Base-by-base conservation (phyloP, 2,329 filamentous ascomycete species). In the Penicillium sp. region DNA sequence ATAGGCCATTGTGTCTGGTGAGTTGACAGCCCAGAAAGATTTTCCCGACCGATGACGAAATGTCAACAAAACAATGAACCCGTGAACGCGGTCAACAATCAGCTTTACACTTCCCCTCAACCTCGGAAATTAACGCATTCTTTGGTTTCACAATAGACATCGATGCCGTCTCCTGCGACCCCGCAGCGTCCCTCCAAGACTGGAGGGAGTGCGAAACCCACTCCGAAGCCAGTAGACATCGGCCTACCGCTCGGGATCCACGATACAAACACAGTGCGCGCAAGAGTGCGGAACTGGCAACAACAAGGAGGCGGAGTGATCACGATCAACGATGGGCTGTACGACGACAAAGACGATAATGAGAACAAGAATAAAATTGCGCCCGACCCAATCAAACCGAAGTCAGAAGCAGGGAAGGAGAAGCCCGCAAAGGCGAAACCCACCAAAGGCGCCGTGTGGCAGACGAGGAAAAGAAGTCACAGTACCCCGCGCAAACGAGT, bases 401-500 rank as follows among this genome's bases (percentile, higher is more conserved):
- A 42, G 39, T 42, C 39, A 21, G 39, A 42, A 22, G 39, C 19
- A 24, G 29, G 19, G 46, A 35, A 82, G 14, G 68, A 69, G 31
- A 73, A 71, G 52, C 61, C 22, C 53, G 37, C 47, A 57, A 42
- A 59, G 57, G 54, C 42, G 35, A 52, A 57, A 19, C 43, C 54
- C 33, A 61, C 61, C 26, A 64, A 74, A 57, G 61, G 57, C 10
- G 54, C 52, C 7, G 52, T 59, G 22, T 22, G 49, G n/a, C 33
- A 59, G 19, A 52, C 56, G 39, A 75, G 72, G 56, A 72, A 75
- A 49, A 68, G 65, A 70, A 78, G 76, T 65, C 81, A 76, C 70
- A 86, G 81, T 49, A 85, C 90, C 46, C 93, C 93, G 16, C 92
- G 91, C 77, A 97, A 96, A 81, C 86, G 93, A 61, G 91, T 98